phyloP scores from a whole-genome alignment of 2,329 filamentous ascomycete species.

The Talaromyces amestolkiae region DNA sequence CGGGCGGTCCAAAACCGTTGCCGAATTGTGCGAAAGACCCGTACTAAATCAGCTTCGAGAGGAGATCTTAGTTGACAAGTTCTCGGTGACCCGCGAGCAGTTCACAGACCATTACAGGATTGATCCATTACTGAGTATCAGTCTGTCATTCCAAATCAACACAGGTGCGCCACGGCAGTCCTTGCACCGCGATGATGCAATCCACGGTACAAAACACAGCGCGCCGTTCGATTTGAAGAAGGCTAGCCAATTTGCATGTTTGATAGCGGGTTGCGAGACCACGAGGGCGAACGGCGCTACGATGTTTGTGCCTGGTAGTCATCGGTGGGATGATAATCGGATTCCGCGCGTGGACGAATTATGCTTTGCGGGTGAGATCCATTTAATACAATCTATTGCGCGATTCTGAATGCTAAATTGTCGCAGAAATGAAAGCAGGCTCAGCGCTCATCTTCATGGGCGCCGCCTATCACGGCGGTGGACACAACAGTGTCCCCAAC shows the following conservation, averaged over 20 bases:
- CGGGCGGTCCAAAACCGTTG: background rate
- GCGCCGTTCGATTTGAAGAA: conserved; percentile 15
- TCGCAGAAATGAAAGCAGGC: conserved; percentile 36
- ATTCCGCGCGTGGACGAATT: conserved; percentile 30
- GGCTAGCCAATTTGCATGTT: conserved; percentile 27
- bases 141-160: conserved; percentile 30
- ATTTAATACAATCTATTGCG: no score
- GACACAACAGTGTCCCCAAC: conserved; percentile 29
- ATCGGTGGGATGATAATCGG: conserved; percentile 32
- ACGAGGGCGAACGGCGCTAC: conserved; percentile 34
- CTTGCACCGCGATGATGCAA: conserved; percentile 34
- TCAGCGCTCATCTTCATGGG: conserved; percentile 38
- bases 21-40: background rate
- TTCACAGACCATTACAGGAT: conserved; percentile 21
- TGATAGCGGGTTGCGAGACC: conserved; percentile 30
- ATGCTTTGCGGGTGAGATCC: conserved; percentile 28
- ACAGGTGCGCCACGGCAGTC: conserved; percentile 31
- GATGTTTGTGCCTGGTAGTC: conserved; percentile 34
- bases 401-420: background rate
- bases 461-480: conserved; percentile 34
- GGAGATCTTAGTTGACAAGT: background rate
- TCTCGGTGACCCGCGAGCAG: conserved; percentile 24
- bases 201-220: conserved; percentile 31
- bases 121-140: conserved; percentile 30
- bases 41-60: background rate